Evolutionary conservation across 768 basidiomycete species (phyloP), one percentile per base, ranked within the genome.

Genomic region (Pleurotus eryngii): DNA sequence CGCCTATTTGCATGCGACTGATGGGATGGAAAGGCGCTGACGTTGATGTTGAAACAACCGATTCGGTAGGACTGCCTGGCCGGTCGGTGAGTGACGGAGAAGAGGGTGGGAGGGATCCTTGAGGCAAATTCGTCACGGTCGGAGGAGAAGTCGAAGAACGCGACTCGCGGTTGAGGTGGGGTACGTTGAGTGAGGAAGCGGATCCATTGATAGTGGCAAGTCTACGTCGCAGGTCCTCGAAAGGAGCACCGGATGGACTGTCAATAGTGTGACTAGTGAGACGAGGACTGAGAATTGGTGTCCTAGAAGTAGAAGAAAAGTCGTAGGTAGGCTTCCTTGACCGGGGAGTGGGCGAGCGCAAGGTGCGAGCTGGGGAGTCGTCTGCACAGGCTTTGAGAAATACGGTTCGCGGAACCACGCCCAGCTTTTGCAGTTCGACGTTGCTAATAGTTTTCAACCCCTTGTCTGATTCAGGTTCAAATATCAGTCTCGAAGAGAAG

Each of bases 401-500:
- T 17, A 97, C 86, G 0, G 93, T 97, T 58, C 92, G 92, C 11
- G 94, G 93, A 0, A 95, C 90, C 4, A 95, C 88, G 1, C 89
- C 88, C 3, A 98, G 83, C 64, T 92, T 93, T 64, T 89, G 89
- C 40, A 99, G 79, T 58, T 92, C 89, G 35, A 93, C 78, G 49
- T 87, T 82, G 17, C 82, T 82, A 7, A 78, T 81, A 4, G 83
- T 76, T 66, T 84, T 87, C 20, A 92, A 75, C 57, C 78, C 81
- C 63, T 80, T 81, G 17, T 85, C 86, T 0, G 81, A 70, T 61
- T 89, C 88, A 38, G 76, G 79, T 59, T 92, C 89, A 20, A 77
- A 70, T 55, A 74, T 83, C 30, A 85, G 61, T 17, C 91, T 83
- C 18, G 85, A 83, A 3, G 85, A 75, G 63, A 90, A 90, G 61